Base-by-base conservation (phyloP, 2,329 filamentous ascomycete genomes). In the Volutella citrinella region DNA sequence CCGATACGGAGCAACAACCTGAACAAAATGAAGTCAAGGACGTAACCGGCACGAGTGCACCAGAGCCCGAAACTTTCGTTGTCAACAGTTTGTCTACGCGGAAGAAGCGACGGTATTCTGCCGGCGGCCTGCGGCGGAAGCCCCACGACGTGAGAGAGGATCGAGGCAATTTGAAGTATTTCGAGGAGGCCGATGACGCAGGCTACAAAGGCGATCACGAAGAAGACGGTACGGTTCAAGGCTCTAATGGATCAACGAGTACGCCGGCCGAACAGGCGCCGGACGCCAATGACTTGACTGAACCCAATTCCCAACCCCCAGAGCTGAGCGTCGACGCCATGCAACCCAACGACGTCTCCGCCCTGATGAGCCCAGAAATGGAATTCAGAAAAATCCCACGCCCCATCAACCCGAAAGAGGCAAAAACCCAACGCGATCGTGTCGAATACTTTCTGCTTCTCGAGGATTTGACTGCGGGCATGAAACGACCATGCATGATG, bases 401-500 rank as follows among this genome's bases (percentile, higher is more conserved):
- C 9, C 85, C 85, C 1, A 67, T 82, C 45, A 89, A 89, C 50
- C 85, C 85, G 3, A 88, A 88, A 60, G 83, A 88, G 56, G 84
- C 84, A 2, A 82, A 86, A 52, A 75, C 72, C 10, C 74, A 76
- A 28, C 66, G 64, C 11, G 72, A 78, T 36, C 81, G 91, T 19
- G 86, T 95, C 5, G 87, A 96, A 52, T 95, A 91, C 57, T 98
- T 98, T 57, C 69, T 98, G 11, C 72, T 98, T 1, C 69, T 98
- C 9, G 93, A 98, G 62, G 93, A 98, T 58, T 74, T 98, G 29
- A 98, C 93, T 2, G 87, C 91, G 3, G 91, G 91, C 20, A 97
- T 98, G 93, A 90, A 88, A 57, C 82, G 86, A 31, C 93, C 93
- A 6, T 97, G 93, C 63, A 95, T 98, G 40, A 84, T 98, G 61